Evolutionary conservation across 768 basidiomycete species (phyloP).

Genomic region (Pleurotus giganteus): DNA sequence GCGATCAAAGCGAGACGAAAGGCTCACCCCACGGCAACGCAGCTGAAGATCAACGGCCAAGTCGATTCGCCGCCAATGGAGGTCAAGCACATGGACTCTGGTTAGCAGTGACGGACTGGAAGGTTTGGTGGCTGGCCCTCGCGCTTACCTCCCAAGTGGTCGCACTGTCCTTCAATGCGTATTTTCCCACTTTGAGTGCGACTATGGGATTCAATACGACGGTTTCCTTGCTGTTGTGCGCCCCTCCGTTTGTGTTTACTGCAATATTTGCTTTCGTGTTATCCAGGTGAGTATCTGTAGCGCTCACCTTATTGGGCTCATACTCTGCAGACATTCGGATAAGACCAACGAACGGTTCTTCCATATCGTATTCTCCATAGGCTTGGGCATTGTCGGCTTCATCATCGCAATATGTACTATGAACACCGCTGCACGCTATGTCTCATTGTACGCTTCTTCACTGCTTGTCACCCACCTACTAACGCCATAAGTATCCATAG

Average conservation of each 20-base stretch:
- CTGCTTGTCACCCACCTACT: neutral
- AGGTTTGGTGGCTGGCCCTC: conserved; percentile 79
- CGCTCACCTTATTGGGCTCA: conserved; percentile 3
- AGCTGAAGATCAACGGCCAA: neutral
- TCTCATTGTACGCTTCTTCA: conserved; percentile 52
- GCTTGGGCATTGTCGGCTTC: conserved; percentile 70
- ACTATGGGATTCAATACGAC: conserved; percentile 69
- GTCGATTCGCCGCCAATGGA: conserved; percentile 23
- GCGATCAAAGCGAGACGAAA: conserved; percentile 44
- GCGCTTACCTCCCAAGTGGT: conserved; percentile 59
- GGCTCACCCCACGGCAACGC: neutral
- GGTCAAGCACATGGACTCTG: conserved; percentile 45
- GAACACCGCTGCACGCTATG: conserved; percentile 66
- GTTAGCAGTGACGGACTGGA: conserved; percentile 73
- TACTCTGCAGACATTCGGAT: conserved; percentile 66
- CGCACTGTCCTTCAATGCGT: conserved; percentile 74
- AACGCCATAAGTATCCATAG: conserved; percentile 24
- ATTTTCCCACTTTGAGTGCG: conserved; percentile 73
- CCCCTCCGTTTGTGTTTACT: conserved; percentile 77
- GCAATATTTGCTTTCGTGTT: conserved; percentile 53
- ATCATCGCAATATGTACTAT: conserved; percentile 69
- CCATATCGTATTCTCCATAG: conserved; percentile 58
- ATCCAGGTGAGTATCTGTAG: conserved; percentile 38
- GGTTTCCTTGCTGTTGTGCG: conserved; percentile 71
- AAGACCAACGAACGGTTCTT: conserved; percentile 69